Base-by-base conservation (phyloP, 2,329 filamentous ascomycete species). In the Phoma herbarum region DNA sequence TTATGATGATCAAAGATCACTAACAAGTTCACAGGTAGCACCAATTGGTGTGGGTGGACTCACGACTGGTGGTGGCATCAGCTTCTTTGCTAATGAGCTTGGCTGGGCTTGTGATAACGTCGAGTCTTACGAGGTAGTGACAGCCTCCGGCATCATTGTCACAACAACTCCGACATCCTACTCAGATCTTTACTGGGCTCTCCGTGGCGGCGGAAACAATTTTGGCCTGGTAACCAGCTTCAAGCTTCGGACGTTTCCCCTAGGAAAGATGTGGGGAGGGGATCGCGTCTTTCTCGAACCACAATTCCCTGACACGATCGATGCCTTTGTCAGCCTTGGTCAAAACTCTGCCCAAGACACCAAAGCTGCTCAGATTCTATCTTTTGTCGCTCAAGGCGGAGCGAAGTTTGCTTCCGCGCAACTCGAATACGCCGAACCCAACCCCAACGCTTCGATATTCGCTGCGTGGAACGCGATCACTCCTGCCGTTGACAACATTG, bases 11-110 rank as follows among this genome's bases (percentile, higher is more conserved):
- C 12, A 8, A 23, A 4, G 5, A 20, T 33, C 14, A 20, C 47
- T 50, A 16, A 50, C n/a, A 8, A 16, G 8, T 10, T 56, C 68
- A 7, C 68, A 75, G 73, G 75, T 28, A 60, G 73, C 9, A 63
- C 60, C 63, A 52, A 61, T 75, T 18, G 74, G 74, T 1, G 69
- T 75, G 26, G 73, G 71, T 6, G 74, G 74, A 16, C 61, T 76
- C 11, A 70, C 65, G 14, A 64, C 73, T 18, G 74, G 73, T 7
- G 68, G 67, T 23, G 68, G 67, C 2, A 63, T 69, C 12, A 65
- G 62, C 2, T 70, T 67, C 60, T 45, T 67, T 14, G 57, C 68
- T 2, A 60, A 61, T 12, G 47, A 61, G 25, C 46, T 63, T 14
- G 52, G 68, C 44, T 48, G 57, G 62, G 65, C 57, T 1, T 62